Percentiles rank a stretch among this genome's conserved stretches.
phyloP scores from a whole-genome alignment of 78 protist genomes.

The Dictyostelium intermedium region DNA sequence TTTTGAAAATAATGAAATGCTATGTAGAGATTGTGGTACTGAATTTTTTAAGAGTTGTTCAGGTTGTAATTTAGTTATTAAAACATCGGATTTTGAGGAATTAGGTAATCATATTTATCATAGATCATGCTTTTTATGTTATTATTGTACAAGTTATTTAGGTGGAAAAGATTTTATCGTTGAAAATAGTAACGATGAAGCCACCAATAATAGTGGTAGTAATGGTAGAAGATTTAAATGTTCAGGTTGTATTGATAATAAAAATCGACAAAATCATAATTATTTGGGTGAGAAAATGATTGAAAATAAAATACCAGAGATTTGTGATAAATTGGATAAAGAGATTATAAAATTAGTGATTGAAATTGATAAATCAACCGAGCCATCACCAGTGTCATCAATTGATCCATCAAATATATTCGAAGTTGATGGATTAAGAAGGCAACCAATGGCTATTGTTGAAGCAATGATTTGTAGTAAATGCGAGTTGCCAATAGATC shows the following conservation, averaged over 20 bases:
- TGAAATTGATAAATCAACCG: neutral
- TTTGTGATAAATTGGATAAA: neutral
- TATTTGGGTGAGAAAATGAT: neutral
- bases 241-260: neutral
- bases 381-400: neutral
- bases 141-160: neutral
- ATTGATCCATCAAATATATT: neutral
- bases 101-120: conserved; percentile 45
- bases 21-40: conserved; percentile 38
- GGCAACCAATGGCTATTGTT: neutral
- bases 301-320: neutral
- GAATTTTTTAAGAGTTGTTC: conserved; percentile 56
- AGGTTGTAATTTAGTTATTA: conserved; percentile 47
- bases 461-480: neutral
- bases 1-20: conserved; percentile 37
- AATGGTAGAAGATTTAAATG: neutral
- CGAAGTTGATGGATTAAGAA: neutral
- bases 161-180: conserved; percentile 32
- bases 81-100: conserved; percentile 64
- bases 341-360: neutral
- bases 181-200: neutral
- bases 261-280: neutral
- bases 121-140: conserved; percentile 43
- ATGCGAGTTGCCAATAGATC: neutral
- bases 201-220: neutral